Evolutionary conservation across 1,284 basidiomycete genomes (phyloP).

Genomic region (Schizophyllum amplum): DNA sequence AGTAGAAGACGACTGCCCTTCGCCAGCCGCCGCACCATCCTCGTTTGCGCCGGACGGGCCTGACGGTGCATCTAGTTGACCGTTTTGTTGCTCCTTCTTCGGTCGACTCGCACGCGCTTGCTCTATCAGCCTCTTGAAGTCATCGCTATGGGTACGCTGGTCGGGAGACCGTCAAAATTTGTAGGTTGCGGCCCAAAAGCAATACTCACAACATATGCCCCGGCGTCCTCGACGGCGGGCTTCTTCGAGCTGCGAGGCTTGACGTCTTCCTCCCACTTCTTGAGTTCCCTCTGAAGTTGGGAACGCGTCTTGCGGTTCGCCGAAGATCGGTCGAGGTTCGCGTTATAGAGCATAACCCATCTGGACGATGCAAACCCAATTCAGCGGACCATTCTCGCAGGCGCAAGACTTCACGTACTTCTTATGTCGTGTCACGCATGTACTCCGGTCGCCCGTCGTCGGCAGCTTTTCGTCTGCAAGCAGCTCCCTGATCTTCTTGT

Average conservation of each 20-base stretch:
- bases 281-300: slow-evolving; percentile 45
- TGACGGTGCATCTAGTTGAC: background rate
- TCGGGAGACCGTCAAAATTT: background rate
- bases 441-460: slow-evolving; percentile 41
- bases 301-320: slow-evolving; percentile 35
- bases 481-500: slow-evolving; percentile 52
- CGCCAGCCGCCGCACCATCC: too few species aligned
- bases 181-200: background rate
- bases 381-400: slow-evolving; percentile 1
- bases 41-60: too few species aligned
- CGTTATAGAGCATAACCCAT: slow-evolving; percentile 63
- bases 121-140: too few species aligned
- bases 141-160: too few species aligned
- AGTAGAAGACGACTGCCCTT: too few species aligned
- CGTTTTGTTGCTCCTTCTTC: too few species aligned
- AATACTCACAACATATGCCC: slow-evolving; percentile 38
- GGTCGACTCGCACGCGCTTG: too few species aligned
- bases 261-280: slow-evolving; percentile 47
- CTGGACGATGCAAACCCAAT: slow-evolving; percentile 24
- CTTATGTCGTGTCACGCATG: slow-evolving; percentile 49
- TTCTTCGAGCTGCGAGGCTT: slow-evolving; percentile 31
- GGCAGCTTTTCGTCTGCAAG: slow-evolving; percentile 44
- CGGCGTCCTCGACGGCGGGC: slow-evolving; percentile 31
- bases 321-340: slow-evolving; percentile 55
- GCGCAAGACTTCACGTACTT: slow-evolving; percentile 29